phyloP scores from a whole-genome alignment of 768 basidiomycete genomes.

The Rhizopogon salebrosus region DNA sequence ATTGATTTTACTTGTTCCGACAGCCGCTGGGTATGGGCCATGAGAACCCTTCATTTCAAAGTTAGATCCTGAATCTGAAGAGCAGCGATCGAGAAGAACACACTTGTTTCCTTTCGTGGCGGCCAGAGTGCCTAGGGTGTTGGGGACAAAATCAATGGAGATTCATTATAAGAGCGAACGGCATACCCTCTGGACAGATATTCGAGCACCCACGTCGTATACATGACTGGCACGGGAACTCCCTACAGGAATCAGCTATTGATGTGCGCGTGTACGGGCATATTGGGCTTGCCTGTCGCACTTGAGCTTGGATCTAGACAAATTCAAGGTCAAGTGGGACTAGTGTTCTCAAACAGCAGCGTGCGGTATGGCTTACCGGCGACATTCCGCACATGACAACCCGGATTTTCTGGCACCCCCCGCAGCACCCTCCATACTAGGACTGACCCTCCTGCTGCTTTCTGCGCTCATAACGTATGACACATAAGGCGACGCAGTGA shows the following conservation, averaged over 20 bases:
- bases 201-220: constrained; percentile 47
- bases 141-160: constrained; percentile 3
- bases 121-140: constrained; percentile 35
- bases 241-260: constrained; percentile 21
- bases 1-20: constrained; percentile 42
- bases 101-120: constrained; percentile 58
- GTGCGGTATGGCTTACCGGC: constrained; percentile 30
- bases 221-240: constrained; percentile 53
- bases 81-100: constrained; percentile 4
- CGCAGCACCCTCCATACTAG: constrained; percentile 1
- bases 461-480: constrained; percentile 6
- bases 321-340: neutral
- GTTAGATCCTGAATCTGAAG: constrained; percentile 3
- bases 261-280: neutral
- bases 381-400: constrained; percentile 49
- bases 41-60: constrained; percentile 35
- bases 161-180: neutral
- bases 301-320: constrained; percentile 45
- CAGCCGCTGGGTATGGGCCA: constrained; percentile 44
- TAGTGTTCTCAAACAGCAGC: neutral
- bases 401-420: constrained; percentile 28
- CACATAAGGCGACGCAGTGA: neutral
- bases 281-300: constrained; percentile 37
- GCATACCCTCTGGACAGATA: constrained; percentile 47
- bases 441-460: constrained; percentile 8